Evolutionary conservation across 2,329 filamentous ascomycete species (phyloP).

Genomic region (Remersonia thermophila): DNA sequence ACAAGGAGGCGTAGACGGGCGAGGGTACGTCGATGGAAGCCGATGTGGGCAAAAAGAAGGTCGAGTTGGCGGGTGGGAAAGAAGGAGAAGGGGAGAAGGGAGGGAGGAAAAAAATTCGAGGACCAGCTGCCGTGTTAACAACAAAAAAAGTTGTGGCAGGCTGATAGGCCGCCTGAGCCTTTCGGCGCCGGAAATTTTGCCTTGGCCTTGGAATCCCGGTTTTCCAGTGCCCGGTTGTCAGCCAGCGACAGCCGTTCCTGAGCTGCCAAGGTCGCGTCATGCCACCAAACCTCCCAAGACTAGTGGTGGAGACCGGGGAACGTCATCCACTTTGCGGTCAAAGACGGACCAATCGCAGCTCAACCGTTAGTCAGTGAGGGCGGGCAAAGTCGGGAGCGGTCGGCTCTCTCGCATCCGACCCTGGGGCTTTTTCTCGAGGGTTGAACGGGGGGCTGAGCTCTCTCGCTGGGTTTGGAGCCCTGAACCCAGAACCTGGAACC

Average conservation of each 20-base stretch:
- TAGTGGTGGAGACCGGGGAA: no score
- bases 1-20: slow-evolving; percentile 5
- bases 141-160: slow-evolving; percentile 10
- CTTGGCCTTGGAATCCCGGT: slow-evolving; percentile 1
- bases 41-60: no score
- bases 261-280: no score
- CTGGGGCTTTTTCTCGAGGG: no score
- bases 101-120: slow-evolving; percentile 10
- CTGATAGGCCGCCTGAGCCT: slow-evolving; percentile 3
- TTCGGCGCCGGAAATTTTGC: slow-evolving; percentile 13
- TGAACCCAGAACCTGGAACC: no score
- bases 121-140: no score
- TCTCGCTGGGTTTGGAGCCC: no score
- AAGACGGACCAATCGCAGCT: slow-evolving; percentile 10
- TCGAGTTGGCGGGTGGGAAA: slow-evolving; percentile 2
- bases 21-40: slow-evolving; percentile 2
- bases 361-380: slow-evolving; percentile 13
- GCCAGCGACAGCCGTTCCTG: no score
- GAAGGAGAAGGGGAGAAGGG: slow-evolving; percentile 5
- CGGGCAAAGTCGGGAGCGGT: slow-evolving; percentile 18
- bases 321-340: no score
- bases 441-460: no score
- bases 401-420: slow-evolving; percentile 1
- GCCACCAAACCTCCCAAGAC: no score
- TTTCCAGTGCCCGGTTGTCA: no score